Evolutionary conservation across 345 rosid species (phyloP).

Genomic region (thale cress (Arabidopsis thaliana)): TAIR10.1 NC_003074.8:3647501-3648000

Average conservation of each 20-base stretch:
- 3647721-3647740: neutral
- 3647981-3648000: neutral
- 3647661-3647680: too few relatives aligned
- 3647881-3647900: neutral
- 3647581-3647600: too few relatives aligned
- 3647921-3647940: neutral
- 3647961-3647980: neutral
- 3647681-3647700: too few relatives aligned
- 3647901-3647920: neutral
- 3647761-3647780: neutral
- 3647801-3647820: slow-evolving; percentile 3
- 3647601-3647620: too few relatives aligned
- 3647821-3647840: slow-evolving; percentile 11
- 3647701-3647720: neutral
- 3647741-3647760: neutral
- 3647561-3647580: slow-evolving; percentile 11
- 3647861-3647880: slow-evolving; percentile 23
- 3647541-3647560: slow-evolving; percentile 14
- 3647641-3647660: too few relatives aligned
- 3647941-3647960: slow-evolving; percentile 7
- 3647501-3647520: slow-evolving; percentile 25
- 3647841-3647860: neutral
- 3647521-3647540: slow-evolving; percentile 9
- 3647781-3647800: neutral
- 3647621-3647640: too few relatives aligned